Percentiles rank a stretch among this genome's conserved stretches.
Conservation (phyloP, 306 rosid genomes). For the Cucurbita argyrosperma region DNA sequence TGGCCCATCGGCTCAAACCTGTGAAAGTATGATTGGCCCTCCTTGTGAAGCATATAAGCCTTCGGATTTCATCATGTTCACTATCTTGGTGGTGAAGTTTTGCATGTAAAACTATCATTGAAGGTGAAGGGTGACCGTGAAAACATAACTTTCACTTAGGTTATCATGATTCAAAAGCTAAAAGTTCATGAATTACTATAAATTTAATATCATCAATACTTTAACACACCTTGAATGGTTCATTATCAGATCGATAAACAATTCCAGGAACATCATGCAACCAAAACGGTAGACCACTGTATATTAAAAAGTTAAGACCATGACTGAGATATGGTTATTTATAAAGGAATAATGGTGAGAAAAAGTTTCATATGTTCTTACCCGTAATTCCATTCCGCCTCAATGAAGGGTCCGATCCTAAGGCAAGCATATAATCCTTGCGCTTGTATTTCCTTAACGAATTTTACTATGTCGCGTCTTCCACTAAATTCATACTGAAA, state of each 20-base stretch:
- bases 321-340: not conserved
- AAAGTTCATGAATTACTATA: no score
- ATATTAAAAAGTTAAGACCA: not conserved
- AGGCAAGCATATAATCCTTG: slow-evolving; percentile 66
- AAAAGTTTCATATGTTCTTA: not conserved
- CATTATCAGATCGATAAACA: slow-evolving; percentile 57
- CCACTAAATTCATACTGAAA: slow-evolving; percentile 62
- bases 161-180: not conserved
- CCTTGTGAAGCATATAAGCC: slow-evolving; percentile 77
- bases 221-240: slow-evolving; percentile 45
- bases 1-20: slow-evolving; percentile 26
- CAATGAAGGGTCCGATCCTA: slow-evolving; percentile 82
- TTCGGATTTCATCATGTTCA: slow-evolving; percentile 57
- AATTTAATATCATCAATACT: no score
- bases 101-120: slow-evolving; percentile 56
- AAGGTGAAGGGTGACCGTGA: not conserved
- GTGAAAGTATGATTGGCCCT: slow-evolving; percentile 79
- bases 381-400: slow-evolving; percentile 81
- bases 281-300: slow-evolving; percentile 80
- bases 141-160: not conserved
- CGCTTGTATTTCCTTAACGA: slow-evolving; percentile 57
- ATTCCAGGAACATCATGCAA: slow-evolving; percentile 57
- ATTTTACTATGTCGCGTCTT: slow-evolving; percentile 44
- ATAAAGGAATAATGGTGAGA: not conserved
- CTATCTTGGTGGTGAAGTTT: slow-evolving; percentile 50